These are phyloP conservation scores for Kodamaea ohmeri DNA, from an alignment of 1,139 yeast genomes.

Conservation along the genomic window DNA sequence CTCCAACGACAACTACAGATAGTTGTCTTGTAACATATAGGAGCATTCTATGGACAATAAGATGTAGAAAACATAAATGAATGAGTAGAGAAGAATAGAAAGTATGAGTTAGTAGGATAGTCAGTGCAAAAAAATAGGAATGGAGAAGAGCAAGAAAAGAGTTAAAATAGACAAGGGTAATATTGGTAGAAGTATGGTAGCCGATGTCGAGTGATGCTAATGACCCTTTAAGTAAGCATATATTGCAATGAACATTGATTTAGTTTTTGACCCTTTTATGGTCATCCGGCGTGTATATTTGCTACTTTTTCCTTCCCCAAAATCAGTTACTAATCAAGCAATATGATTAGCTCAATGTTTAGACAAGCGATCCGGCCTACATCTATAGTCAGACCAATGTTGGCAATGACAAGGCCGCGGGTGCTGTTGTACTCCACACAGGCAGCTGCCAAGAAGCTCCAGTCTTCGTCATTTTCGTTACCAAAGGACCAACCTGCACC, in stretches of 20 bases:
- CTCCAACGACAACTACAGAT: constrained; percentile 35
- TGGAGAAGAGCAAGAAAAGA: neutral
- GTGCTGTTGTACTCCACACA: constrained; percentile 2
- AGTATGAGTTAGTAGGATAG: no score
- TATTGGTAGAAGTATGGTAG: no score
- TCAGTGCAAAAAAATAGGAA: neutral
- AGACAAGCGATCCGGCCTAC: neutral
- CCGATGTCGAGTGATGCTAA: no score
- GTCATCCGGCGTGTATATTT: no score
- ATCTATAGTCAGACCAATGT: neutral
- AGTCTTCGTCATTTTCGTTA: constrained; percentile 26
- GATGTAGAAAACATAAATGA: neutral
- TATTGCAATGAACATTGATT: no score
- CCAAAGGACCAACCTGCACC: constrained; percentile 12
- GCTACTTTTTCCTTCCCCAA: neutral
- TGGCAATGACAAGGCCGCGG: neutral
- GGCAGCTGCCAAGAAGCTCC: constrained; percentile 16
- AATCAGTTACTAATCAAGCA: constrained; percentile 1
- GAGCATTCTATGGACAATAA: neutral
- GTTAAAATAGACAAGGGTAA: neutral
- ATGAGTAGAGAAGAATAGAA: no score
- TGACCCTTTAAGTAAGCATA: no score
- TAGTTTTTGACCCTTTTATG: no score
- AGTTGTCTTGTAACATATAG: constrained; percentile 5
- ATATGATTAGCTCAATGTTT: constrained; percentile 2